Evolutionary conservation across 129 eudicot genomes (phyloP), one percentile per base, ranked within the genome.

Genomic region (Ambrosia artemisiifolia): DNA sequence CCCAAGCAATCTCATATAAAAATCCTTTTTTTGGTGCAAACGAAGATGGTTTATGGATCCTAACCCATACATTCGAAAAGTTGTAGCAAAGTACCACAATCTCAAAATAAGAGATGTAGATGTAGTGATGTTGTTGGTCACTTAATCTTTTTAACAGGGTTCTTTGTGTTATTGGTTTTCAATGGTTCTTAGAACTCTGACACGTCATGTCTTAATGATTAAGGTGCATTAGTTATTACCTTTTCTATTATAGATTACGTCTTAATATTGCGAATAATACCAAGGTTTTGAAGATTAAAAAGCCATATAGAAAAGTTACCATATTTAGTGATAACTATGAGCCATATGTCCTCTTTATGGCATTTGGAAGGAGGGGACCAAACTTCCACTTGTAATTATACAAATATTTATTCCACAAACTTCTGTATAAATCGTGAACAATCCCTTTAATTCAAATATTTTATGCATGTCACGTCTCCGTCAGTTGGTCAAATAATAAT

Each of bases 301-400:
- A 28, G 48, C 14, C 48, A 53, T 42, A 50, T 32, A 75, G 67
- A 70, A 70, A 63, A 57, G 55, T 70, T 78, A 78, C 77, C 72
- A 78, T 62, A 70, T 70, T 49, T 63, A 53, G 67, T 63, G 77
- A 78, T 70, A 40, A 62, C 66, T 28, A 78, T 16, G 71, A 50
- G 71, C 50, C 76, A 50, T 51, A 30, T 63, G 46, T 61, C 55
- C 13, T 78, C 38, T 70, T 59, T 12, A 51, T 18, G 72, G 42
- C 72, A 78, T 51, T 70, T 78, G 59, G 57, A 51, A 38, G 67
- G 76, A 63, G 82, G 82, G 82, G 82, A 78, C 82, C 82, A 78
- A 36, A 6, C 48, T 70, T 61, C 82, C 82, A 78, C 82, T 78
- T 78, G 76, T 70, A 56, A 56, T 70, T 70, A 48, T 77, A 78